Evolutionary conservation across 805 yeast species (phyloP).

Genomic region (Maudiozyma serrabonitensis): DNA sequence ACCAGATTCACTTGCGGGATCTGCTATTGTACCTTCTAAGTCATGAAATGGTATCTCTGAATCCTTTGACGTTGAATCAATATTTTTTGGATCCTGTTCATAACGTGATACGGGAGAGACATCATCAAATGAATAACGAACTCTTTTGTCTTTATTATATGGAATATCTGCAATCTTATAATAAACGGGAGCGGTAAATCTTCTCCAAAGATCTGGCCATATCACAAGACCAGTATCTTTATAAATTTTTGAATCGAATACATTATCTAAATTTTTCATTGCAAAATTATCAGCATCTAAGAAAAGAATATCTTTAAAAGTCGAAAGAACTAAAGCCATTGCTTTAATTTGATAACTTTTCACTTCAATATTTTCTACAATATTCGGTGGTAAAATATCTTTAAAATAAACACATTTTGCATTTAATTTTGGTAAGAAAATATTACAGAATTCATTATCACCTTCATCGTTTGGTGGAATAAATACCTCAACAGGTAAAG

Average conservation of each 20-base stretch:
- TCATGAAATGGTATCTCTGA: slow-evolving; percentile 42
- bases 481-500: slow-evolving; percentile 71
- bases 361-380: slow-evolving; percentile 32
- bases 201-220: slow-evolving; percentile 88
- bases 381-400: slow-evolving; percentile 38
- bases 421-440: slow-evolving; percentile 50
- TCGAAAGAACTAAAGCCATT: slow-evolving; percentile 59
- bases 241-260: slow-evolving; percentile 47
- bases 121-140: slow-evolving; percentile 29
- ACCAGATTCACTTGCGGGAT: slow-evolving; percentile 66
- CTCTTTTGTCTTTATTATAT: slow-evolving; percentile 32
- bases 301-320: slow-evolving; percentile 60
- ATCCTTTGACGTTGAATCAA: neutral
- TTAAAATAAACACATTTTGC: slow-evolving; percentile 51
- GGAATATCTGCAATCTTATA: slow-evolving; percentile 53
- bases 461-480: slow-evolving; percentile 59
- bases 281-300: slow-evolving; percentile 75
- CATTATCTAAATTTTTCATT: slow-evolving; percentile 47
- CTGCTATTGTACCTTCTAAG: slow-evolving; percentile 54
- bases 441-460: slow-evolving; percentile 58
- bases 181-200: slow-evolving; percentile 66
- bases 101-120: slow-evolving; percentile 25
- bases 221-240: slow-evolving; percentile 39
- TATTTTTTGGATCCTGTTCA: slow-evolving; percentile 8
- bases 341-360: slow-evolving; percentile 57